These are phyloP conservation scores for Paramecium tetraurelia DNA, from an alignment of 73 alveolate genomes.

Conservation along the genomic window DNA sequence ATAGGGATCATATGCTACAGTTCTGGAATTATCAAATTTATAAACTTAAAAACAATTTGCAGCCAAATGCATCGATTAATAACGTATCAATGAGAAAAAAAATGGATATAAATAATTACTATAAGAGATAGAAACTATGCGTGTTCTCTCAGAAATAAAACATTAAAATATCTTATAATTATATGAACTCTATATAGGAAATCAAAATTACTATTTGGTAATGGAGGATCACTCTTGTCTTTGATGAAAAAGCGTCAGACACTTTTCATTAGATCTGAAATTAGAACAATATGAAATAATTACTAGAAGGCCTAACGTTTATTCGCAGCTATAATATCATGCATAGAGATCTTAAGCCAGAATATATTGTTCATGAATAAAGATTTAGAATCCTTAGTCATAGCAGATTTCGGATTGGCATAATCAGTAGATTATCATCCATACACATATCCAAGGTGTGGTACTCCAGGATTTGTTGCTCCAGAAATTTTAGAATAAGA, in stretches of 20 bases:
- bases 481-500: conserved; percentile 61
- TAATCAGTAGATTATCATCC: conserved; percentile 17
- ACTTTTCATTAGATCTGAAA: neutral
- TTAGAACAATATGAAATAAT: conserved; percentile 64
- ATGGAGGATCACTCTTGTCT: conserved; percentile 27
- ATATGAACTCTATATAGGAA: conserved; percentile 40
- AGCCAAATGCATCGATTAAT: conserved; percentile 22
- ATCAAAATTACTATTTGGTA: conserved; percentile 22
- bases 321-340: conserved; percentile 76
- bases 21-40: neutral
- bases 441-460: conserved; percentile 47
- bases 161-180: conserved; percentile 12
- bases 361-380: conserved; percentile 71
- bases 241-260: neutral
- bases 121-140: conserved; percentile 12
- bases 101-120: neutral
- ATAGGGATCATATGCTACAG: conserved; percentile 39
- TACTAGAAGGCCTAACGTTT: conserved; percentile 79
- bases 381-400: conserved; percentile 67
- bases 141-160: neutral
- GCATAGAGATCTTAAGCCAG: conserved; percentile 93
- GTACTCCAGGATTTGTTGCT: conserved; percentile 68
- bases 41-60: neutral
- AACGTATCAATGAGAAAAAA: neutral
- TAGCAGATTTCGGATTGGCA: conserved; percentile 90